Percentiles rank a stretch among this genome's conserved stretches.
Evolutionary conservation across 1,139 yeast genomes (phyloP).

Genomic region (Ogataea hybrid): DNA sequence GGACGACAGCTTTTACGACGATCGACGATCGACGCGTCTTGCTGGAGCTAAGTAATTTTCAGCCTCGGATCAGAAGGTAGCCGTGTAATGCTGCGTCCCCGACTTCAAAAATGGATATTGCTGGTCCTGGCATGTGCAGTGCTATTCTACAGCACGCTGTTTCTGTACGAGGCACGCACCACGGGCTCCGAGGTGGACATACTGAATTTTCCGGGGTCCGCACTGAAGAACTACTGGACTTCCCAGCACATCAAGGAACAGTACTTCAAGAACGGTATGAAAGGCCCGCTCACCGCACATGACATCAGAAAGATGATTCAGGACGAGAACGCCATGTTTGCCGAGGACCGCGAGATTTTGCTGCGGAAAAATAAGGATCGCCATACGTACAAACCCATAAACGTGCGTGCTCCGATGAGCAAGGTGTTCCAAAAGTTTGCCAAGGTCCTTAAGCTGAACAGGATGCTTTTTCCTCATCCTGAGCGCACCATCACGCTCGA

Average conservation of each 20-base stretch:
- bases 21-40: slow-evolving; percentile 8
- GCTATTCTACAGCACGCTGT: not conserved
- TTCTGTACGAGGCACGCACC: not conserved
- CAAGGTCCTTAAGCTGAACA: slow-evolving; percentile 20
- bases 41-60: not conserved
- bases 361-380: not conserved
- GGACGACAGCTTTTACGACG: not conserved
- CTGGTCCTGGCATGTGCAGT: not conserved
- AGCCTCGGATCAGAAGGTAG: slow-evolving; percentile 6
- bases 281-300: slow-evolving; percentile 6
- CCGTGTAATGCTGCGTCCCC: not conserved
- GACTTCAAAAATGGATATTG: not conserved
- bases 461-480: slow-evolving; percentile 25
- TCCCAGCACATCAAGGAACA: slow-evolving; percentile 2
- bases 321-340: slow-evolving; percentile 8
- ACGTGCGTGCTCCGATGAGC: slow-evolving; percentile 13
- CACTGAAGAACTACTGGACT: slow-evolving; percentile 1
- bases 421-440: slow-evolving; percentile 23
- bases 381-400: slow-evolving; percentile 2
- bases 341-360: slow-evolving; percentile 6
- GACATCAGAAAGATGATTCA: slow-evolving; percentile 10
- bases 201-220: not conserved
- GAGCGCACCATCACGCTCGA: slow-evolving; percentile 23
- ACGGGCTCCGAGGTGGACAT: not conserved
- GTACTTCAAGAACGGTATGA: slow-evolving; percentile 7